Evolutionary conservation across 495 filamentous ascomycete genomes (phyloP), one percentile per base, ranked within the genome.

Genomic region (Tuber magnatum): DNA sequence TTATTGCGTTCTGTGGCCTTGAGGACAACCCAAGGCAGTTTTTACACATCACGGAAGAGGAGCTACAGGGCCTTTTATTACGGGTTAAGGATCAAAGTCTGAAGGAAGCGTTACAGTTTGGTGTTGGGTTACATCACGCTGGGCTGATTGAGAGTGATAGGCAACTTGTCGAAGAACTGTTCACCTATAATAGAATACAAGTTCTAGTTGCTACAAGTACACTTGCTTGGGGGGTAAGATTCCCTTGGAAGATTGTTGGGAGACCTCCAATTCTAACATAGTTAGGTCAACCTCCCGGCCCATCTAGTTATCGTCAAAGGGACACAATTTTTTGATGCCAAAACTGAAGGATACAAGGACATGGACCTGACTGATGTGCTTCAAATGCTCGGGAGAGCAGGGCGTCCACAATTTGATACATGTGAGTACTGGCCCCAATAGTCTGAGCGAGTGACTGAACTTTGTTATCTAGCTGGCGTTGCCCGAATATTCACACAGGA

Each of bases 281-380:
- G 14, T 35, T 65, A 65, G 56, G 56, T 99, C 76, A 99, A 99
- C 84, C 87, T 99, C 82, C 95, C 95, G 0, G 95, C 95, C 1
- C 95, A 99, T 86, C 87, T 99, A 7, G 95, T 99, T 14, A 92
- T 99, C 14, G 96, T 99, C 70, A 99, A 99, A 81, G 95, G 95
- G 70, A 99, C 95, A 2, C 95, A 99, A 81, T 99, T 91, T 86
- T 99, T 97, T 84, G 95, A 99, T 83, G 94, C 94, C 9, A 98
- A 99, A 82, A 94, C 93, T 42, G 96, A 97, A 84, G 95, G 93
- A 0, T 99, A 99, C 83, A 94, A 92, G 78, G 95, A 99, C 84
- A 98, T 98, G 96, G 96, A 99, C 84, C 85, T 99, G 73, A 99
- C 95, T 0, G 95, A 99, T 85, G 95, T 99, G 68, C 86, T 99